Conservation (phyloP, 805 yeast genomes). For the Candida insectalens region DNA sequence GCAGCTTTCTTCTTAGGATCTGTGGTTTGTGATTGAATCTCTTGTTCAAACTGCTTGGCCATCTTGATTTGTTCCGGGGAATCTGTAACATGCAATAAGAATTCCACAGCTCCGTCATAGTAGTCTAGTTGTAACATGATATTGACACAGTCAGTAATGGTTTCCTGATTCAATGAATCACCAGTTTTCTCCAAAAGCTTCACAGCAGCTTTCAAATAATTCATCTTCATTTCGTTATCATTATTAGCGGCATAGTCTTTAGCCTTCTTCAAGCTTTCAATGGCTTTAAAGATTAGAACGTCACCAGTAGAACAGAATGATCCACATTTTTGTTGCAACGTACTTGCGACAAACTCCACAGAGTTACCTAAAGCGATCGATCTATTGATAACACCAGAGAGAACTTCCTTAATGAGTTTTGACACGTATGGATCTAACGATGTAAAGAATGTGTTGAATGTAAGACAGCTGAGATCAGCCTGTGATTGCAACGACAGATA, state of each 20-base stretch:
- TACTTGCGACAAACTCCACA: slow-evolving; percentile 79
- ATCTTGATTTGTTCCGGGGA: slow-evolving; percentile 53
- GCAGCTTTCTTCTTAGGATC: slow-evolving; percentile 42
- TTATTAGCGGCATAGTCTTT: slow-evolving; percentile 59
- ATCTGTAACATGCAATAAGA: slow-evolving; percentile 67
- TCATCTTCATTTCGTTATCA: slow-evolving; percentile 57
- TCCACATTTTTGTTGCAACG: slow-evolving; percentile 87
- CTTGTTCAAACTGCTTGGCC: slow-evolving; percentile 47
- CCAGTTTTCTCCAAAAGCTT: slow-evolving; percentile 70
- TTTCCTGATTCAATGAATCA: slow-evolving; percentile 67
- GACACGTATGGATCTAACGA: slow-evolving; percentile 47
- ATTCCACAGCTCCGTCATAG: slow-evolving; percentile 78
- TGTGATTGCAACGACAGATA: slow-evolving; percentile 63
- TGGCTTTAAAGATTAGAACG: slow-evolving; percentile 86
- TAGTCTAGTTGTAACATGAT: slow-evolving; percentile 72
- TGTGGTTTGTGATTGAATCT: slow-evolving; percentile 12
- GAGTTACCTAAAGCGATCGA: slow-evolving; percentile 88
- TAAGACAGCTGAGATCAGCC: slow-evolving; percentile 51
- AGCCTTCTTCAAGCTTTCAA: slow-evolving; percentile 84
- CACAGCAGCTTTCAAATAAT: slow-evolving; percentile 66
- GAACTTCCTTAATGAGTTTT: slow-evolving; percentile 71
- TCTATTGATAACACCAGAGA: slow-evolving; percentile 81
- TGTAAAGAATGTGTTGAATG: slow-evolving; percentile 70
- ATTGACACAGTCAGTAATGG: slow-evolving; percentile 68
- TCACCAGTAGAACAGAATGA: slow-evolving; percentile 91